phyloP scores from a whole-genome alignment of 768 basidiomycete species.

The Kwoniella botswanensis region DNA sequence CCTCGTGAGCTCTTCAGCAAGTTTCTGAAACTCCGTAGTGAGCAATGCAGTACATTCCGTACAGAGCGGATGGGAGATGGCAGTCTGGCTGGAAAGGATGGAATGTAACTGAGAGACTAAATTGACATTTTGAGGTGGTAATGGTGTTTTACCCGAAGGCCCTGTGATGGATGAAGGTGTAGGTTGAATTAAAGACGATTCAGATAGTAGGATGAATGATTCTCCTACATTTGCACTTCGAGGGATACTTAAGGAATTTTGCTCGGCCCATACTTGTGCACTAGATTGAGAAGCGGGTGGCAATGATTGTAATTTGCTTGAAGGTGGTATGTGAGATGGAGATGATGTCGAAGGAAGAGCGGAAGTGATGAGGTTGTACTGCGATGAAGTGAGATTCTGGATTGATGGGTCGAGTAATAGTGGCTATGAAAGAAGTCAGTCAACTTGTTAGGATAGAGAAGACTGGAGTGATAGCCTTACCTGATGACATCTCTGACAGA shows the following conservation, averaged over 20 bases:
- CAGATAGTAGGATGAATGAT: conserved; percentile 43
- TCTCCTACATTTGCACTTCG: conserved; percentile 30
- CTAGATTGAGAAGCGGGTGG: conserved; percentile 59
- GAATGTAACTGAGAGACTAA: conserved; percentile 48
- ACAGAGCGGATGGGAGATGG: conserved; percentile 89
- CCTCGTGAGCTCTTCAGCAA: conserved; percentile 86
- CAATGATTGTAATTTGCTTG: conserved; percentile 53
- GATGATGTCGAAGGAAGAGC: conserved; percentile 64
- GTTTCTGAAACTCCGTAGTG: conserved; percentile 72
- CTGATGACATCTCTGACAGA: conserved; percentile 51
- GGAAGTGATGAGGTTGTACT: conserved; percentile 83
- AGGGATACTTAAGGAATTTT: conserved; percentile 13
- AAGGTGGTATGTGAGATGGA: conserved; percentile 57
- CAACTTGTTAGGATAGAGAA: neutral
- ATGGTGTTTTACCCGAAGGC: neutral
- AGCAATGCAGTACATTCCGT: conserved; percentile 89
- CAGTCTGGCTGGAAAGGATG: conserved; percentile 54
- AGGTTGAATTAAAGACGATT: conserved; percentile 61
- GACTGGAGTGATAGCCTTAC: conserved; percentile 25
- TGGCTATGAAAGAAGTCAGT: conserved; percentile 61
- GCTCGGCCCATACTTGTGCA: conserved; percentile 40
- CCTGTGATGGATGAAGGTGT: conserved; percentile 62
- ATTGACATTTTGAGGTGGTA: conserved; percentile 8
- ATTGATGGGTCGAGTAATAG: conserved; percentile 93
- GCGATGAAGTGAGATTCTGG: conserved; percentile 79